These are phyloP conservation scores for Talaromyces sp. DNA, from an alignment of 2,329 filamentous ascomycete species.

Conservation along the genomic window DNA sequence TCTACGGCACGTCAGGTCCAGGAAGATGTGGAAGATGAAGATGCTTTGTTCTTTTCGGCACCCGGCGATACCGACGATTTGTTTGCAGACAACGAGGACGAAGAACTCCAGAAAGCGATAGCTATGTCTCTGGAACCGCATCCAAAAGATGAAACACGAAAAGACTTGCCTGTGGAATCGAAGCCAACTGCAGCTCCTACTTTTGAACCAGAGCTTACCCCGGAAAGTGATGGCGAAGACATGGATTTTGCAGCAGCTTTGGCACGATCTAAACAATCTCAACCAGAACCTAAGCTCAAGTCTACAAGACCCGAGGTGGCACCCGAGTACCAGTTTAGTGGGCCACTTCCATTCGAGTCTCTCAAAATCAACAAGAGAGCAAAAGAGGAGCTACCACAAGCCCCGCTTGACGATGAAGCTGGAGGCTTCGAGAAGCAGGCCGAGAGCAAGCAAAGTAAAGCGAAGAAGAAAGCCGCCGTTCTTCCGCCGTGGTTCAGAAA, in stretches of 20 bases:
- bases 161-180: slow-evolving; percentile 37
- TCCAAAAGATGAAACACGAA: slow-evolving; percentile 44
- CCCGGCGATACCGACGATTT: slow-evolving; percentile 53
- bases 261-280: slow-evolving; percentile 65
- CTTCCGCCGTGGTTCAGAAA: slow-evolving; percentile 50
- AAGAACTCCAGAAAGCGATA: slow-evolving; percentile 78
- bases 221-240: slow-evolving; percentile 62
- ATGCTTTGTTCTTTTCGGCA: slow-evolving; percentile 58
- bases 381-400: slow-evolving; percentile 35
- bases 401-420: slow-evolving; percentile 54
- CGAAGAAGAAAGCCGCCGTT: slow-evolving; percentile 33
- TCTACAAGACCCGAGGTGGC: slow-evolving; percentile 46
- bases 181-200: slow-evolving; percentile 24
- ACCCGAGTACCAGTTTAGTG: slow-evolving; percentile 64
- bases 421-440: slow-evolving; percentile 65
- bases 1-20: slow-evolving; percentile 42
- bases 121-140: slow-evolving; percentile 69
- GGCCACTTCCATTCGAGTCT: slow-evolving; percentile 85
- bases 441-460: slow-evolving; percentile 26
- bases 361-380: slow-evolving; percentile 67
- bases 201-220: slow-evolving; percentile 30
- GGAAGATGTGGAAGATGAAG: slow-evolving; percentile 40
- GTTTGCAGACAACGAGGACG: slow-evolving; percentile 60
- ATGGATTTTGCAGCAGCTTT: slow-evolving; percentile 76
- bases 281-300: slow-evolving; percentile 43